A percentile compares a stretch with the other conserved stretches of the same genome.
Conservation (phyloP, 1,284 basidiomycete genomes). For the Sanghuangporus sanghuang region DNA sequence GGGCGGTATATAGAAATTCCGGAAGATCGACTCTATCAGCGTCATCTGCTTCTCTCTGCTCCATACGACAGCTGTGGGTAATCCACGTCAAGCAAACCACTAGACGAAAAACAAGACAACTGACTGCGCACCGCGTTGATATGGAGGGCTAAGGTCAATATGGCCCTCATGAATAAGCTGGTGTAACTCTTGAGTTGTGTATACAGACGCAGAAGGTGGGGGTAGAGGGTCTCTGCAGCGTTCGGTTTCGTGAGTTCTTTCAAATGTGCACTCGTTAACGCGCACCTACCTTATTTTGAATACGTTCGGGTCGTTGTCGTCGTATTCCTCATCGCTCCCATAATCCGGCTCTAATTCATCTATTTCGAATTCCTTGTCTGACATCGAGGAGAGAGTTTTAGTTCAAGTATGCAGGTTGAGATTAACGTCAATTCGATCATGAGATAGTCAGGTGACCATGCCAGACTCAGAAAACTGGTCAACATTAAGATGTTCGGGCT, state of each 20-base stretch:
- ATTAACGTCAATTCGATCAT: neutral
- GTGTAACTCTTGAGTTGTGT: conserved; percentile 14
- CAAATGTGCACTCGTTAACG: neutral
- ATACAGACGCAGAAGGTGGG: conserved; percentile 3
- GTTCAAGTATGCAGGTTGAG: neutral
- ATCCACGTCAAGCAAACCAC: neutral
- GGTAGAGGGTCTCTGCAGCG: conserved; percentile 9
- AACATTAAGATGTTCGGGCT: neutral
- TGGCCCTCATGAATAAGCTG: conserved; percentile 17
- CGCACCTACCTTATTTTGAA: conserved; percentile 13
- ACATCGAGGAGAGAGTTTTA: neutral
- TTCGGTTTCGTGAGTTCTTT: neutral
- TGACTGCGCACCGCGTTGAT: conserved; percentile 14
- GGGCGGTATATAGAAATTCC: conserved; percentile 52
- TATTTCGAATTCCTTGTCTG: conserved; percentile 7
- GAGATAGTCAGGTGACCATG: neutral
- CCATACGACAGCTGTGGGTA: conserved; percentile 43
- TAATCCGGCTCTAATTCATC: conserved; percentile 18
- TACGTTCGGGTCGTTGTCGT: conserved; percentile 11
- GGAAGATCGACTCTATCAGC: conserved; percentile 49
- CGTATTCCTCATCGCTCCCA: conserved; percentile 14
- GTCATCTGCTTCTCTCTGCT: conserved; percentile 39
- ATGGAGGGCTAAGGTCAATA: conserved; percentile 16
- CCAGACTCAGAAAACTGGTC: neutral
- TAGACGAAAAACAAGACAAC: neutral